Evolutionary conservation across 1,139 yeast genomes (phyloP), one percentile per base, ranked within the genome.

Genomic region (Diutina pseudorugosa): DNA sequence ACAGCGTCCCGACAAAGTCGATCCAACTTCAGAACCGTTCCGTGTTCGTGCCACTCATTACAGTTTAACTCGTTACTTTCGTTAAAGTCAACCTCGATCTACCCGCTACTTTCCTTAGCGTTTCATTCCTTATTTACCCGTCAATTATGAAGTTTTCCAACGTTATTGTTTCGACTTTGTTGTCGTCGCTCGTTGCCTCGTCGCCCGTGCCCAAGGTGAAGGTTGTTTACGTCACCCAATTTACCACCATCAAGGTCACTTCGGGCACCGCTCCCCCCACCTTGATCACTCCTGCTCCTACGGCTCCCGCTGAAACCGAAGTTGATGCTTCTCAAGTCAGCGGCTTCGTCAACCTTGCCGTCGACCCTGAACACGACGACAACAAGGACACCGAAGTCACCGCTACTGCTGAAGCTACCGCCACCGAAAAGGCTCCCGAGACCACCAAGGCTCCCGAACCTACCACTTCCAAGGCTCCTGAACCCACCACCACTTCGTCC

Each of bases 181-280:
- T 45, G 49, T 45, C 49, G 49, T 27, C 40, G 49, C 49, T 45
- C 18, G 49, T 45, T 14, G 49, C 49, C 20, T n/a, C 49, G 19
- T n/a, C 49, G 19, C 69, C 71, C 14, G 65, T 61, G 42, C 65
- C 66, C 20, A 63, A 55, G 36, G 55, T 65, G 36, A 53, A 58
- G 33, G 57, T 59, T 27, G 60, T 59, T 36, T 57, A 54, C 44
- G 58, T 58, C 41, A 60, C 64, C 44, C 52, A 56, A 25, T 57
- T 53, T 49, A 56, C 60, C 45, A 62, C 66, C 44, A 61, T 61
- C 27, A 51, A 55, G 19, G 54, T 55, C 53, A 21, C 47, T 30
- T 21, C 51, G 51, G 50, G 56, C 9, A 48, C 53, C 25, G 51
- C 57, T 11, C 56, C 47, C 56, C 42, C 49, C 12, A 55, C 54